Percentiles rank a stretch among this genome's conserved stretches.
Evolutionary conservation across 306 rosid species (phyloP).

Genomic region (Fragaria iinumae): DNA sequence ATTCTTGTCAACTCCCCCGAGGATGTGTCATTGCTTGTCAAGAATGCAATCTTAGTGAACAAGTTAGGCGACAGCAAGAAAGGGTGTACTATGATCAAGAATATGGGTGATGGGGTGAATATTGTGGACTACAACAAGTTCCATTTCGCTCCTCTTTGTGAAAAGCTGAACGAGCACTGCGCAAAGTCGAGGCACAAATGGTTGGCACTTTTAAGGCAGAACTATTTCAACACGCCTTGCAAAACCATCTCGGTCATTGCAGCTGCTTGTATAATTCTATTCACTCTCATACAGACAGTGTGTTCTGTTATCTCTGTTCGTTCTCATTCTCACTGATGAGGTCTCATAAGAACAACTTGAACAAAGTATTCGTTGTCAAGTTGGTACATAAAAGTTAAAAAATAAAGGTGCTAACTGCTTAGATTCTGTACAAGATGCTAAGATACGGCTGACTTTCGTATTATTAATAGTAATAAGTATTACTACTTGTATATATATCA

Average conservation of each 20-base stretch:
- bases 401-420: neutral
- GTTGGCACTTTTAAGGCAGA: neutral
- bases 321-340: neutral
- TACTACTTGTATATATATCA: neutral
- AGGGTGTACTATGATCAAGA: neutral
- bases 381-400: neutral
- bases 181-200: neutral
- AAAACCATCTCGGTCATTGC: neutral
- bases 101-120: neutral
- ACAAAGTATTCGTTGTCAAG: neutral
- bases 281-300: neutral
- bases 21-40: slow-evolving; percentile 3
- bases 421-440: neutral
- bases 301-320: neutral
- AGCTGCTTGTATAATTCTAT: neutral
- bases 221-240: slow-evolving; percentile 14
- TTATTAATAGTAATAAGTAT: neutral
- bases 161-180: neutral
- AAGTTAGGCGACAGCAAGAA: neutral
- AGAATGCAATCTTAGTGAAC: neutral
- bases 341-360: neutral
- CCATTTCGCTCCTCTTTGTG: neutral
- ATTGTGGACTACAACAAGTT: neutral
- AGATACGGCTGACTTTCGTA: neutral
- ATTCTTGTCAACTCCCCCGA: neutral